These are phyloP conservation scores for Aeschynomene evenia DNA, from an alignment of 306 rosid species.

Conservation along the genomic window DNA sequence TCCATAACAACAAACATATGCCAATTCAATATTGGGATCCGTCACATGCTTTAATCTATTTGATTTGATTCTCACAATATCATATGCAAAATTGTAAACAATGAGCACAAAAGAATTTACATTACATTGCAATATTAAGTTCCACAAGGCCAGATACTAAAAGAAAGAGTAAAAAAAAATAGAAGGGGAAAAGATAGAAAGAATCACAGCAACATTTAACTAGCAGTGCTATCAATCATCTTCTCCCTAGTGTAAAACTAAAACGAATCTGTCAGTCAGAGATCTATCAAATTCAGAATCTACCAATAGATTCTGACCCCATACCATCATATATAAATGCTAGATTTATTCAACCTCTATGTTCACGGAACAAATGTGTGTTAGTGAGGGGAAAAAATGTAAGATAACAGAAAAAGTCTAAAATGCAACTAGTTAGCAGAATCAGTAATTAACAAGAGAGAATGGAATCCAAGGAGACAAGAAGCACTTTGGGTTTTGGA, in stretches of 20 bases:
- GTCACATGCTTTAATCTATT: background rate
- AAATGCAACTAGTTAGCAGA: constrained; percentile 7
- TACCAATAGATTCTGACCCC: constrained; percentile 14
- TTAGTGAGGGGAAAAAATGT: background rate
- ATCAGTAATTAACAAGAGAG: background rate
- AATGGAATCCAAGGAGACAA: background rate
- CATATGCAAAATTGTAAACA: background rate
- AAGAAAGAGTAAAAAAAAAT: background rate
- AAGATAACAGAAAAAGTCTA: background rate
- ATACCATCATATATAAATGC: background rate
- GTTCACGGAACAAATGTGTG: constrained; percentile 69
- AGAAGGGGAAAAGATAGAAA: background rate
- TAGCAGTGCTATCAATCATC: background rate
- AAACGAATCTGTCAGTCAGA: constrained; percentile 30
- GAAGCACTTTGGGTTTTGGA: background rate
- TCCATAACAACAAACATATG: background rate
- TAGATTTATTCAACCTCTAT: constrained; percentile 31
- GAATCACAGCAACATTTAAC: constrained; percentile 9
- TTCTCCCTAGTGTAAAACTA: background rate
- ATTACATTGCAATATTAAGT: constrained; percentile 21
- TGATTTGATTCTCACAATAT: constrained; percentile 28
- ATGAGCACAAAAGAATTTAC: constrained; percentile 7
- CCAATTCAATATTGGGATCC: background rate
- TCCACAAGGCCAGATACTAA: background rate
- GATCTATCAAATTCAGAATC: constrained; percentile 19